These are phyloP conservation scores for Chrysophaeum taylorii DNA, from an alignment of 352 stramenopile species.

Conservation along the genomic window DNA sequence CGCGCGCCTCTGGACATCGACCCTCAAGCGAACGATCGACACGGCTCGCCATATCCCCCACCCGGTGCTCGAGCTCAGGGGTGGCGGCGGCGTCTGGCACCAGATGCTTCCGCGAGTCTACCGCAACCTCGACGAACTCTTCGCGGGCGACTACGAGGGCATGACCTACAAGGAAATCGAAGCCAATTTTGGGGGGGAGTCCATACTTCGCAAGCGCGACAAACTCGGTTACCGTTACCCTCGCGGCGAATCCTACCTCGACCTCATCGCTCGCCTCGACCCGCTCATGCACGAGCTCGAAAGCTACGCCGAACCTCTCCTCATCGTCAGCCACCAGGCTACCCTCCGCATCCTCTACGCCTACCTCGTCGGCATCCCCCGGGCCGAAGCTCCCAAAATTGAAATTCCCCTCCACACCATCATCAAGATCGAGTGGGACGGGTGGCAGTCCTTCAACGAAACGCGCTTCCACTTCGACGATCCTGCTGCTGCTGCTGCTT, in stretches of 20 bases:
- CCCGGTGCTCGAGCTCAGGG: slow-evolving; percentile 22
- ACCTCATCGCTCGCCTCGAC: slow-evolving; percentile 80
- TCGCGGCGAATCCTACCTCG: slow-evolving; percentile 76
- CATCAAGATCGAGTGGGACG: slow-evolving; percentile 69
- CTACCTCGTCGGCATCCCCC: slow-evolving; percentile 70
- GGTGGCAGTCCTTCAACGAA: slow-evolving; percentile 37
- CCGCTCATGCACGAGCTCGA: slow-evolving; percentile 83
- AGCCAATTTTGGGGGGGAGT: slow-evolving; percentile 69
- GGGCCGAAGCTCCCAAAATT: slow-evolving; percentile 65
- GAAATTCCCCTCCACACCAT: slow-evolving; percentile 74
- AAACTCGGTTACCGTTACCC: slow-evolving; percentile 30
- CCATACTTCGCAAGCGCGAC: slow-evolving; percentile 53
- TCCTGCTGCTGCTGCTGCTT: too few relatives aligned
- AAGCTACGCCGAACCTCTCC: slow-evolving; percentile 54
- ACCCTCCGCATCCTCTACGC: slow-evolving; percentile 73
- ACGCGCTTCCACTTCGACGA: not conserved
- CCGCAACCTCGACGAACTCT: slow-evolving; percentile 82
- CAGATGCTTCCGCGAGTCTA: slow-evolving; percentile 21
- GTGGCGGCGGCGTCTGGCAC: not conserved
- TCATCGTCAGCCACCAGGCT: slow-evolving; percentile 58
- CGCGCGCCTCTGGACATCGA: slow-evolving; percentile 69
- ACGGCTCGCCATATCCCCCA: slow-evolving; percentile 56
- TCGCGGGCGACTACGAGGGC: slow-evolving; percentile 71
- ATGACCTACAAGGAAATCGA: slow-evolving; percentile 83
- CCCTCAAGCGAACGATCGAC: slow-evolving; percentile 71